Base-by-base conservation (phyloP, 441 rosid species). In the Macaranga tanarius region DNA sequence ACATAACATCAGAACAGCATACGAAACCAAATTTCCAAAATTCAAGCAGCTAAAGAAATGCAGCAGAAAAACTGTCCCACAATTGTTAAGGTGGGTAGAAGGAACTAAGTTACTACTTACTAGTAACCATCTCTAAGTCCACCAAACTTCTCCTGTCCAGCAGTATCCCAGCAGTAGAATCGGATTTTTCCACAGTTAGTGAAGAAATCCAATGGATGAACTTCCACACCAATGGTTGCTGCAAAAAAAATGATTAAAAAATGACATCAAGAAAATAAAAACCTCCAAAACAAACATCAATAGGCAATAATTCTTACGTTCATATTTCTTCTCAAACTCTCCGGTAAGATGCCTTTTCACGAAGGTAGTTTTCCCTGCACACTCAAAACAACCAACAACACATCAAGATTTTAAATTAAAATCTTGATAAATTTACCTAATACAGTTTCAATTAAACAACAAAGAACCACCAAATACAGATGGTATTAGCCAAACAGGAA, bases 151-250 rank as follows among this genome's bases (percentile, higher is more conserved):
- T 88, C 92, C 63, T 88, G 90, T 1, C 92, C 90, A 52, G 87
- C 88, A 25, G 90, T 88, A 45, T 88, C 89, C 90, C 87, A 88
- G 79, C 87, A 86, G 68, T 86, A 84, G 76, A 88, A 88, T 4
- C 90, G 67, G 34, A 86, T 80, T 55, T 82, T 82, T 6, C 88
- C 89, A 56, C 87, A 81, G 79, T 84, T 86, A 0, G 90, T 86
- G 73, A 76, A 83, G 81, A 88, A 86, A 45, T 85, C 90, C 82
- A 84, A 64, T 0, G 92, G 92, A 81, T 85, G 92, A 78, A 88
- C 90, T 73, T 88, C 90, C 20, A 88, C 92, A 47, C 92, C 92
- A 52, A 88, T 88, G 3, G 90, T 88, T 12, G 89, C 89, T 88
- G 86, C 25, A 23, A 59, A 48, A 34, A 5, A n/a, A 38, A 19